Conservation (phyloP, 257 asterid genomes). For the Knoxia roxburghii region DNA sequence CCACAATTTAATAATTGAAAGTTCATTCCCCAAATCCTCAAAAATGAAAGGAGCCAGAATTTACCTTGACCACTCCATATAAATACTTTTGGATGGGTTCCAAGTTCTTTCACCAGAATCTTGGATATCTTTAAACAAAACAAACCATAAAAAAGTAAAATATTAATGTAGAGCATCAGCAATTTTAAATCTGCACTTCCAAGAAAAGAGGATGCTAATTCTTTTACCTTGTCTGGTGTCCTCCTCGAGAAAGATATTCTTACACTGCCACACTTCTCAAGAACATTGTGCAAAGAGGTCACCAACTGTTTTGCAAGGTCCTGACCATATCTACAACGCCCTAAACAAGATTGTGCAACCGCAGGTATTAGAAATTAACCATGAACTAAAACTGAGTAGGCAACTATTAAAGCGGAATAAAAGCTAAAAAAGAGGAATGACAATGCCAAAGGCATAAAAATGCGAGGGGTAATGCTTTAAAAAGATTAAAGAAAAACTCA, state of each 20-base stretch:
- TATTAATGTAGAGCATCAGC: background rate
- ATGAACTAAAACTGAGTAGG: background rate
- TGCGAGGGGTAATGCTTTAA: background rate
- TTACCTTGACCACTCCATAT: slow-evolving; percentile 97
- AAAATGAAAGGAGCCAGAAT: background rate
- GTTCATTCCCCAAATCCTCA: background rate
- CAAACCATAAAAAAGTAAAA: background rate
- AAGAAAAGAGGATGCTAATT: background rate
- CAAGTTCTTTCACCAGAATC: slow-evolving; percentile 65
- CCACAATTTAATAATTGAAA: background rate
- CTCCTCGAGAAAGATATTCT: slow-evolving; percentile 92
- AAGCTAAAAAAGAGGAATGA: background rate
- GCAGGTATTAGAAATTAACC: slow-evolving; percentile 4
- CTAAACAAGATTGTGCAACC: slow-evolving; percentile 35
- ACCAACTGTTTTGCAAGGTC: slow-evolving; percentile 83
- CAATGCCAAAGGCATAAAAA: background rate
- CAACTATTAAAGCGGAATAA: background rate
- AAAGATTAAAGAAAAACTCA: background rate
- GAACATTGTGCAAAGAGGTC: slow-evolving; percentile 68
- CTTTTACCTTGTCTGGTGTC: slow-evolving; percentile 75
- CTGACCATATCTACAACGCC: slow-evolving; percentile 75
- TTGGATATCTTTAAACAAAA: slow-evolving; percentile 44
- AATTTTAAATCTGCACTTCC: background rate
- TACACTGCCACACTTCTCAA: slow-evolving; percentile 81
- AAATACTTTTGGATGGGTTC: slow-evolving; percentile 61